phyloP scores from a whole-genome alignment of 257 asterid genomes.

The Mentha longifolia region DNA sequence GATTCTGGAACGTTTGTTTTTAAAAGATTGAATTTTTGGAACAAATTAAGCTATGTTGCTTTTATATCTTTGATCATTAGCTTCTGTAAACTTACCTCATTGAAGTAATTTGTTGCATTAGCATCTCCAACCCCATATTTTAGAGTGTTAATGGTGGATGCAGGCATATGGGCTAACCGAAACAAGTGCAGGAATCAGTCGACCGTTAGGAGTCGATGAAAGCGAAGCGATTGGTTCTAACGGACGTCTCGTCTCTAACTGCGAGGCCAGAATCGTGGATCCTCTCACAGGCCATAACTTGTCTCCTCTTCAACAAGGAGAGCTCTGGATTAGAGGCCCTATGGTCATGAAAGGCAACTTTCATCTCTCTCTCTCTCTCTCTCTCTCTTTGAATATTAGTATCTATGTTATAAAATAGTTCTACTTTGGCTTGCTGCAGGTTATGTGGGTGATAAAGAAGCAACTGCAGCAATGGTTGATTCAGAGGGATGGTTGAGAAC shows the following conservation, averaged over 20 bases:
- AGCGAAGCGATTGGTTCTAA: slow-evolving; percentile 32
- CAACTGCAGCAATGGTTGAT: slow-evolving; percentile 53
- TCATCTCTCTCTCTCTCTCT: slow-evolving; percentile 7
- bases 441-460: slow-evolving; percentile 58
- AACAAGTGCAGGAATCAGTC: slow-evolving; percentile 45
- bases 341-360: slow-evolving; percentile 47
- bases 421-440: slow-evolving; percentile 37
- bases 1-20: too few relatives aligned
- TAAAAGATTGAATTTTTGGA: too few relatives aligned
- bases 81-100: neutral
- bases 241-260: slow-evolving; percentile 46
- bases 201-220: slow-evolving; percentile 34
- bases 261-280: slow-evolving; percentile 48
- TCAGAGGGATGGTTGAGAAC: slow-evolving; percentile 67
- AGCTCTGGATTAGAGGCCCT: slow-evolving; percentile 53
- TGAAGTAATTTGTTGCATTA: neutral
- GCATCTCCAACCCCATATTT: neutral
- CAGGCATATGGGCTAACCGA: slow-evolving; percentile 56
- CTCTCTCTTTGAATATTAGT: neutral
- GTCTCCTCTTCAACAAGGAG: slow-evolving; percentile 43
- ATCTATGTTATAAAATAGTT: too few relatives aligned
- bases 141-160: slow-evolving; percentile 1
- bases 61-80: neutral
- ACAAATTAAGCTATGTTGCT: too few relatives aligned
- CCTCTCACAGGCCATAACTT: slow-evolving; percentile 39